Percentiles rank a stretch among this genome's conserved stretches.
Conservation (phyloP, 305 asterid genomes). For the Plantago coronopus region DNA sequence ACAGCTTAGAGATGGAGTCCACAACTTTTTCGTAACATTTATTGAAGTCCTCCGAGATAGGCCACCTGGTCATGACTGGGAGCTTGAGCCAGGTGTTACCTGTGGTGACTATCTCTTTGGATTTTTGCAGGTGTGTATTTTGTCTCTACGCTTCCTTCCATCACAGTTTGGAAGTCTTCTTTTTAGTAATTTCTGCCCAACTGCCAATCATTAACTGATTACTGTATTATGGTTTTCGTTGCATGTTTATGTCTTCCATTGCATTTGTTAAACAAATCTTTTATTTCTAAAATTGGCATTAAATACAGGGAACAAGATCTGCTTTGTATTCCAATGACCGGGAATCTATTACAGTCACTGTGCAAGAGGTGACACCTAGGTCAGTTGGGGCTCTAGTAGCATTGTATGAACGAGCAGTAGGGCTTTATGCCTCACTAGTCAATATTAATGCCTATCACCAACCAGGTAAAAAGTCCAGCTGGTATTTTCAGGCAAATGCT, state of each 20-base stretch:
- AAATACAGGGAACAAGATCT: constrained; percentile 91
- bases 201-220: too few relatives aligned
- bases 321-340: constrained; percentile 84
- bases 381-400: constrained; percentile 95
- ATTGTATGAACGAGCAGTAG: constrained; percentile 97
- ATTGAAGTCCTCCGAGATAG: constrained; percentile 97
- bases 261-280: constrained; percentile 1
- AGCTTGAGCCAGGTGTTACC: constrained; percentile 98
- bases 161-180: too few relatives aligned
- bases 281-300: constrained; percentile 20
- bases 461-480: constrained; percentile 63
- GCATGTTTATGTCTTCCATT: too few relatives aligned
- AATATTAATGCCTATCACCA: constrained; percentile 97
- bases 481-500: constrained; percentile 20
- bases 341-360: constrained; percentile 94
- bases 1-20: constrained; percentile 97
- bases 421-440: constrained; percentile 86
- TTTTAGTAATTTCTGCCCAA: too few relatives aligned
- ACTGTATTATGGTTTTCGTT: too few relatives aligned
- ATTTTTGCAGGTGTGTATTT: constrained; percentile 61
- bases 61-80: constrained; percentile 99
- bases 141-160: constrained; percentile 1
- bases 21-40: constrained; percentile 89
- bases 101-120: constrained; percentile 98
- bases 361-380: constrained; percentile 94